Evolutionary conservation across 176 grass and related monocot genomes (phyloP), one percentile per base, ranked within the genome.

Genomic region (Phyllostachys edulis): DNA sequence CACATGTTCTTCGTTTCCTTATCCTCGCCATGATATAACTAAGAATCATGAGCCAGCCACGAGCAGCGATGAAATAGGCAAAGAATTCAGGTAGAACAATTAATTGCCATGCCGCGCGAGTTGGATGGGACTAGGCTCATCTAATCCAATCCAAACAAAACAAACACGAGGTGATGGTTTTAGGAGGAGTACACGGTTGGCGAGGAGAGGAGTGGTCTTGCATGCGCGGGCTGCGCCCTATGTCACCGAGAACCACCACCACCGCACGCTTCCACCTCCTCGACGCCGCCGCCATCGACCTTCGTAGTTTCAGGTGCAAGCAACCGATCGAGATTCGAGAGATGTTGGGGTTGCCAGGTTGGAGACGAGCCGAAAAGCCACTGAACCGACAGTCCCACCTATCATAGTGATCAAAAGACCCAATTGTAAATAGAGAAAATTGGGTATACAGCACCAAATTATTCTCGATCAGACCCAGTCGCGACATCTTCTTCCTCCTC

Each of bases 121-220:
- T 80, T 50, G 52, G 71, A 34, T 15, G 44, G 13, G 13, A 60
- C 5, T 37, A 32, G 0, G 63, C 41, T 21, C 7, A 21, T 50
- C 29, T 42, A 39, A 36, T 27, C 14, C 2, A 70, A 51, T 16
- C 42, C 42, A 65, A 55, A 7, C 80, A 44, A 51, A 73, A 63
- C 7, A 20, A 72, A 3, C n/a, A 69, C 7, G 50, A 67, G 65
- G 56, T 15, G 40, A 20, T 50, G 59, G 73, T 65, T 37, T 79
- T 13, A 51, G 4, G 56, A 32, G 46, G 64, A 4, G 59, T 65
- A 86, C 96, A 91, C 96, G 93, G 20, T 90, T 85, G 81, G 96
- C 96, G 36, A 99, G 89, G 96, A 99, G 62, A 96, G 89, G 96
- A 92, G 85, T 99, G 96, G 81, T 99, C 96, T 74, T 99, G 93